phyloP scores from a whole-genome alignment of 352 stramenopile genomes.

The Phytopythium helicoides region DNA sequence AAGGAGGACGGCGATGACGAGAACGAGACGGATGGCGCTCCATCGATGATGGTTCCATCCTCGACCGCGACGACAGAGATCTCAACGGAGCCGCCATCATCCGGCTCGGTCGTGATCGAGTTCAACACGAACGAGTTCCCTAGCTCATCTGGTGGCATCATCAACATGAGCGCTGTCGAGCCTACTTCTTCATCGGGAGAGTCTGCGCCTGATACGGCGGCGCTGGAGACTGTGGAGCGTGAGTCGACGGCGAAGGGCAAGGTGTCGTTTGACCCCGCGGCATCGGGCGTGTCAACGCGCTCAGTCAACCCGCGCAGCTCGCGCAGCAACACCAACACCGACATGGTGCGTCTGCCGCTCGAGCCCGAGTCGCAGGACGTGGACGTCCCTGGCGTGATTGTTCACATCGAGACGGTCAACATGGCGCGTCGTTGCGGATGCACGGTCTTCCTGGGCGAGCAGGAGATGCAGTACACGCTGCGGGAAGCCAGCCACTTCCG shows the following conservation, averaged over 20 bases:
- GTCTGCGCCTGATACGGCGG: not conserved
- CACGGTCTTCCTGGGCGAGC: constrained; percentile 59
- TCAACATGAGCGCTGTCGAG: not conserved
- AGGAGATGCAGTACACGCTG: constrained; percentile 69
- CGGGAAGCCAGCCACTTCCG: constrained; percentile 68
- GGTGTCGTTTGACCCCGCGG: not conserved
- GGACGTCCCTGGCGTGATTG: constrained; percentile 66
- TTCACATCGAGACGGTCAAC: constrained; percentile 63
- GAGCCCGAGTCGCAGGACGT: constrained; percentile 54
- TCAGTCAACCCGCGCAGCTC: not conserved
- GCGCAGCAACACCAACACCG: constrained; percentile 29
- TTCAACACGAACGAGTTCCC: constrained; percentile 3
- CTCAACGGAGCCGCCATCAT: constrained; percentile 2
- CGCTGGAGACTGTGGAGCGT: not conserved
- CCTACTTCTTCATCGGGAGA: not conserved
- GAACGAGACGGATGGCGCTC: not conserved
- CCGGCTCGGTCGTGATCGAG: not conserved
- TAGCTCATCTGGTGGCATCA: not conserved
- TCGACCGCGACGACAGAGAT: constrained; percentile 1
- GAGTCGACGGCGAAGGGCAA: not conserved
- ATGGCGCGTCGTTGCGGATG: constrained; percentile 58
- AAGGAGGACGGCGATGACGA: constrained; percentile 19
- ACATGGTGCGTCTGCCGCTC: constrained; percentile 35
- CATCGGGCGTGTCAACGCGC: not conserved
- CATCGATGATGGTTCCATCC: not conserved